Percentiles rank a stretch among this genome's conserved stretches.
Evolutionary conservation across 139 green algal genomes (phyloP).

Genomic region (Coccomyxa sp.): DNA sequence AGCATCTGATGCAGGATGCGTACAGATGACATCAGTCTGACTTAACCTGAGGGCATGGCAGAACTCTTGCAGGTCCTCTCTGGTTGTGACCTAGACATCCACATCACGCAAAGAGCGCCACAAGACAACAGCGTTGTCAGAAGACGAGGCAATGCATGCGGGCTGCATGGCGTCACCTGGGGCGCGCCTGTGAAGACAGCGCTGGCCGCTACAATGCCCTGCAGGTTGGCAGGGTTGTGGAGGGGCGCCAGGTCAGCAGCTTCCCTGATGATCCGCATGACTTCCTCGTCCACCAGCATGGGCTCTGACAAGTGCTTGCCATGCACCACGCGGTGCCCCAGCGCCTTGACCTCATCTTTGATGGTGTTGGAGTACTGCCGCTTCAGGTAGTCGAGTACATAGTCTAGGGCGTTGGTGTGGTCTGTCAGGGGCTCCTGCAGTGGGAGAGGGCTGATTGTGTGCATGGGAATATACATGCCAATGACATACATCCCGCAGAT

Average conservation of each 20-base stretch:
- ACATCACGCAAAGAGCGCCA: no score
- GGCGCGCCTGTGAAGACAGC: conserved; percentile 48
- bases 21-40: no score
- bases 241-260: conserved; percentile 73
- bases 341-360: conserved; percentile 6
- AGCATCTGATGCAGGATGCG: no score
- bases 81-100: no score
- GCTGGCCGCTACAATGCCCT: conserved; percentile 59
- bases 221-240: conserved; percentile 80
- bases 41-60: no score
- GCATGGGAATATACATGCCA: not conserved
- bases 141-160: not conserved
- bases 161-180: conserved; percentile 13
- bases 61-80: no score
- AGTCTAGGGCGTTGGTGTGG: conserved; percentile 49
- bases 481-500: not conserved
- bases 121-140: not conserved
- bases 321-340: conserved; percentile 81
- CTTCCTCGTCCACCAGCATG: conserved; percentile 43
- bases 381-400: conserved; percentile 45
- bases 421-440: conserved; percentile 23
- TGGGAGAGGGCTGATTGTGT: not conserved
- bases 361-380: conserved; percentile 32
- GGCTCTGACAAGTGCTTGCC: conserved; percentile 61
- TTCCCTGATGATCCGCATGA: conserved; percentile 52